These are phyloP conservation scores for Pythium inflatum DNA, from an alignment of 352 stramenopile genomes.

Conservation along the genomic window DNA sequence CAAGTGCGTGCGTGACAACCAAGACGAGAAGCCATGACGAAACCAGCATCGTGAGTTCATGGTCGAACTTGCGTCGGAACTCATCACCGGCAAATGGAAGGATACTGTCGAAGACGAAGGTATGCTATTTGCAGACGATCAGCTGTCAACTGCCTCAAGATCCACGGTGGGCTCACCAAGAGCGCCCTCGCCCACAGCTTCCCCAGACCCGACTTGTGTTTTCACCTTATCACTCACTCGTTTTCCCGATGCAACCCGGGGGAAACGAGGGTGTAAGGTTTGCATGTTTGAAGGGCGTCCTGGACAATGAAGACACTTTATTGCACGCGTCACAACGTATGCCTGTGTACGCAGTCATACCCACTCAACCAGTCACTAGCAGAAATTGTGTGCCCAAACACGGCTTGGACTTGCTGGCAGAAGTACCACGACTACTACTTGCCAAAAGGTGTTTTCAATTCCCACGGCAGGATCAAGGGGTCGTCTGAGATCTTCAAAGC, in stretches of 20 bases:
- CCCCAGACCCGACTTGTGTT: no score
- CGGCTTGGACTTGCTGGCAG: slow-evolving; percentile 14
- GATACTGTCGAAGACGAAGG: slow-evolving; percentile 21
- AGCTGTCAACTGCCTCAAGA: no score
- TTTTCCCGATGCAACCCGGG: slow-evolving; percentile 12
- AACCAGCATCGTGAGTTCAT: slow-evolving; percentile 35
- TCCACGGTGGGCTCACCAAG: no score
- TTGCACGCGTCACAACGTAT: slow-evolving; percentile 20
- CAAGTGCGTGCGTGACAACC: not conserved
- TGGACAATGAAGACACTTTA: slow-evolving; percentile 20
- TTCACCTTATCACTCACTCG: no score
- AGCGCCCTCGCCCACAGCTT: no score
- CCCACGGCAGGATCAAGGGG: slow-evolving; percentile 9
- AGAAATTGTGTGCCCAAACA: slow-evolving; percentile 6
- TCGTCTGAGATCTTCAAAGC: slow-evolving; percentile 13
- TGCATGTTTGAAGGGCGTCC: slow-evolving; percentile 7
- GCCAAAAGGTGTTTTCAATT: slow-evolving; percentile 8
- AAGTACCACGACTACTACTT: slow-evolving; percentile 23
- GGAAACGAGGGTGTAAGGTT: slow-evolving; percentile 19
- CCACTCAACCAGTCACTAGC: not conserved
- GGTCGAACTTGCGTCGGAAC: slow-evolving; percentile 27
- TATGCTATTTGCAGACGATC: slow-evolving; percentile 17
- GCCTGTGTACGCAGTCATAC: slow-evolving; percentile 15
- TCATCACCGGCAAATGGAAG: slow-evolving; percentile 33
- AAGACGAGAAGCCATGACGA: not conserved